phyloP scores from a whole-genome alignment of 1,139 yeast genomes.

The Debaryomyces singareniensis region DNA sequence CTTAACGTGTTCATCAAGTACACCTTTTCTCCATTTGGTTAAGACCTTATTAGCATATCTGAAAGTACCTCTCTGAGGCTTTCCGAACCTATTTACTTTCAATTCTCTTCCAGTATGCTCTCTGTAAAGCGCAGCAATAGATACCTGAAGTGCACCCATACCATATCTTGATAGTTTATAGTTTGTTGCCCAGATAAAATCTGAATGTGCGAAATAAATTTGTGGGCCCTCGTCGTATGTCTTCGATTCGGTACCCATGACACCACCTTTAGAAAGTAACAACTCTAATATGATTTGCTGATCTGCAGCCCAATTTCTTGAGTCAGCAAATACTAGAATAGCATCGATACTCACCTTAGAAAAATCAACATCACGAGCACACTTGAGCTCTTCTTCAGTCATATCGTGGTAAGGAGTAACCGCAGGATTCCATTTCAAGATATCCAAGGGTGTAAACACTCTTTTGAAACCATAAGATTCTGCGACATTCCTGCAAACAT shows the following conservation, averaged over 20 bases:
- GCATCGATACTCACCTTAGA: conserved; percentile 60
- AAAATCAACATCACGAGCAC: conserved; percentile 59
- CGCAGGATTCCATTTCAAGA: conserved; percentile 80
- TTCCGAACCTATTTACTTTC: conserved; percentile 73
- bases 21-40: conserved; percentile 71
- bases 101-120: conserved; percentile 78
- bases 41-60: conserved; percentile 72
- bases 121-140: conserved; percentile 73
- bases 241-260: conserved; percentile 71
- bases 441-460: conserved; percentile 72
- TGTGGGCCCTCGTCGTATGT: conserved; percentile 73
- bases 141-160: conserved; percentile 85
- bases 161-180: conserved; percentile 76
- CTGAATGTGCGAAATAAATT: conserved; percentile 82
- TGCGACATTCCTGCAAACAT: conserved; percentile 75
- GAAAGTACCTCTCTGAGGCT: conserved; percentile 81
- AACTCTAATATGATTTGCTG: conserved; percentile 80
- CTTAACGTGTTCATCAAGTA: conserved; percentile 65
- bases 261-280: conserved; percentile 66
- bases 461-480: conserved; percentile 70
- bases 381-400: conserved; percentile 59
- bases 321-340: conserved; percentile 73
- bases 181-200: conserved; percentile 85
- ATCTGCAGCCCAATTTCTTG: conserved; percentile 87
- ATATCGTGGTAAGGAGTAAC: conserved; percentile 75